Percentiles rank a stretch among this genome's conserved stretches.
These are phyloP conservation scores for Avena sativa DNA, from an alignment of 176 grass and related monocot genomes.

Conservation along the genomic window DNA sequence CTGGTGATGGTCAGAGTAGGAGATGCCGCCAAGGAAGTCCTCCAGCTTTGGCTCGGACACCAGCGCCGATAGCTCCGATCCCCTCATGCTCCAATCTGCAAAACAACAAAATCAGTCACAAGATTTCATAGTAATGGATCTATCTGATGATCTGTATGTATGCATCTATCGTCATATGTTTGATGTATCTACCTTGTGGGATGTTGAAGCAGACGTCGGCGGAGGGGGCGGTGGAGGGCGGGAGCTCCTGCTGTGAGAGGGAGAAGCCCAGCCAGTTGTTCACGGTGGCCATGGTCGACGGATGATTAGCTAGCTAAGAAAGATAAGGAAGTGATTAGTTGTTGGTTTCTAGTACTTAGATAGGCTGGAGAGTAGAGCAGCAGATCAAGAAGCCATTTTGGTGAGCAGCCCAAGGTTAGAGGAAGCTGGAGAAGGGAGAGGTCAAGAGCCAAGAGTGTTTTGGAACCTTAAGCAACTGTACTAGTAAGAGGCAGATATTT, in stretches of 20 bases:
- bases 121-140: constrained; percentile 17
- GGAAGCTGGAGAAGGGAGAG: constrained; percentile 22
- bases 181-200: constrained; percentile 47
- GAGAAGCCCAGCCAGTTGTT: constrained; percentile 99
- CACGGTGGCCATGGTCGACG: constrained; percentile 69
- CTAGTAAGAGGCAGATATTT: constrained; percentile 50
- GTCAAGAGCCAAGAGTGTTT: constrained; percentile 46
- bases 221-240: constrained; percentile 48
- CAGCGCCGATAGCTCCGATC: constrained; percentile 88
- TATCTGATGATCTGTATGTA: neutral
- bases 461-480: constrained; percentile 50
- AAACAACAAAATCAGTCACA: constrained; percentile 13
- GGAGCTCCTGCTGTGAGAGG: constrained; percentile 86
- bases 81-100: constrained; percentile 92
- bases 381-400: constrained; percentile 52
- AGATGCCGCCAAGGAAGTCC: constrained; percentile 89
- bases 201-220: constrained; percentile 66
- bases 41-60: constrained; percentile 89
- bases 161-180: neutral
- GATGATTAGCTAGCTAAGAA: neutral
- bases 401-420: constrained; percentile 36
- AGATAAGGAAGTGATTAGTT: constrained; percentile 29
- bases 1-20: constrained; percentile 75
- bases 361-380: neutral
- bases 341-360: neutral